phyloP scores from a whole-genome alignment of 306 rosid genomes.

The Chamaecrista fasciculata region DNA sequence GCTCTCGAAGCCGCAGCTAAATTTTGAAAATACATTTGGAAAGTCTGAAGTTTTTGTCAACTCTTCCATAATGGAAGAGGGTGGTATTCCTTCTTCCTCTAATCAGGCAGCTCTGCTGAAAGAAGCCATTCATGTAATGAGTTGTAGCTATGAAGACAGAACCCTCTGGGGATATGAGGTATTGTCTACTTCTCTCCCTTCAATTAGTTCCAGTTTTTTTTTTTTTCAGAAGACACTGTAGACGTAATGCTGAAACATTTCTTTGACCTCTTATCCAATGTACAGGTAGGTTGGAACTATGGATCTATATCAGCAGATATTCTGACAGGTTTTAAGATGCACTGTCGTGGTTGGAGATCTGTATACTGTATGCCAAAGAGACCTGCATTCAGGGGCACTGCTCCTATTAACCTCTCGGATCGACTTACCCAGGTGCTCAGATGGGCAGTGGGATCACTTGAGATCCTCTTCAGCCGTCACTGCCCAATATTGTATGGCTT shows the following conservation, averaged over 20 bases:
- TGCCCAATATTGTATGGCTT: slow-evolving; percentile 77
- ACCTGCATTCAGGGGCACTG: slow-evolving; percentile 87
- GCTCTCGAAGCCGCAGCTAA: slow-evolving; percentile 63
- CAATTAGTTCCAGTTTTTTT: background rate
- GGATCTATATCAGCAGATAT: slow-evolving; percentile 87
- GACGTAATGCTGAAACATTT: slow-evolving; percentile 14
- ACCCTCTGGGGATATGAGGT: slow-evolving; percentile 97
- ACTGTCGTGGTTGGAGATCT: slow-evolving; percentile 90
- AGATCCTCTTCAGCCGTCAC: slow-evolving; percentile 91
- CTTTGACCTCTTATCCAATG: slow-evolving; percentile 17
- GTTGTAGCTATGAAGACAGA: slow-evolving; percentile 85
- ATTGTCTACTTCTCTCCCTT: slow-evolving; percentile 25
- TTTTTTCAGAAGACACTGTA: background rate
- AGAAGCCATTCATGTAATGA: slow-evolving; percentile 92
- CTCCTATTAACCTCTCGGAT: slow-evolving; percentile 93
- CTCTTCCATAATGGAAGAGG: slow-evolving; percentile 78
- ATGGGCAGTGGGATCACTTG: slow-evolving; percentile 97
- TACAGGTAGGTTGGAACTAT: slow-evolving; percentile 86
- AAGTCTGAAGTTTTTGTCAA: slow-evolving; percentile 72
- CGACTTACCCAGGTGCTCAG: slow-evolving; percentile 85
- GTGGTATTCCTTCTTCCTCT: slow-evolving; percentile 77
- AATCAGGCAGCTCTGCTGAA: slow-evolving; percentile 79
- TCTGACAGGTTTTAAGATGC: slow-evolving; percentile 86
- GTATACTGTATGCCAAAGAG: slow-evolving; percentile 87
- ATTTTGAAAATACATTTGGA: slow-evolving; percentile 76